A percentile compares a stretch with the other conserved stretches of the same genome.
phyloP scores from a whole-genome alignment of 108 stramenopile species.

The Pseudonitzschia multistriata region DNA sequence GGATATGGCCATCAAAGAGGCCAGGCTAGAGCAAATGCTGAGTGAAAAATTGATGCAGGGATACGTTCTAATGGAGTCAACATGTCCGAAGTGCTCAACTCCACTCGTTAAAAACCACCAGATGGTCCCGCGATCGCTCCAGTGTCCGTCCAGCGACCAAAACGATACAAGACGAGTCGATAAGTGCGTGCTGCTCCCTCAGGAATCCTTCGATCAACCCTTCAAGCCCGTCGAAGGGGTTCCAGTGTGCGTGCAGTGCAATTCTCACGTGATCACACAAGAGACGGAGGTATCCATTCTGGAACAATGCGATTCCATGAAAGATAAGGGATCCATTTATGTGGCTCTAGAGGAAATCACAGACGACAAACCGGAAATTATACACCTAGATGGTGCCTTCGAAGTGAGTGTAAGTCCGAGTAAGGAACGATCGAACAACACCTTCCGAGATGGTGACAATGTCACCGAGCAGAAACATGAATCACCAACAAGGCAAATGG shows the following conservation, averaged over 20 bases:
- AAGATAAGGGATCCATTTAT: slow-evolving; percentile 22
- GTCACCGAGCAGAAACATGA: too few species aligned
- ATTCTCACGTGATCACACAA: slow-evolving; percentile 39
- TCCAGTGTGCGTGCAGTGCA: slow-evolving; percentile 49
- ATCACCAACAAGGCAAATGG: too few species aligned
- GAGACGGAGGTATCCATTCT: slow-evolving; percentile 31
- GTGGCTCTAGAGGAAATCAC: slow-evolving; percentile 16
- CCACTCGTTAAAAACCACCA: slow-evolving; percentile 39
- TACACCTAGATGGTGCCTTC: neutral
- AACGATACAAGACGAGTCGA: neutral
- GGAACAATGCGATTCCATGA: slow-evolving; percentile 28
- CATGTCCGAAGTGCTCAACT: slow-evolving; percentile 44
- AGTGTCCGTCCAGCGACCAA: neutral
- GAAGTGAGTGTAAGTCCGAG: too few species aligned
- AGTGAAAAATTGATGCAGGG: slow-evolving; percentile 46
- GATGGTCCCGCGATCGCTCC: neutral
- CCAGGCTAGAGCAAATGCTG: slow-evolving; percentile 34
- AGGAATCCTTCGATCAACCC: slow-evolving; percentile 24
- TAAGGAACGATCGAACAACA: too few species aligned
- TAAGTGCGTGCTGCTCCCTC: slow-evolving; percentile 12
- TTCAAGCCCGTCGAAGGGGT: slow-evolving; percentile 44
- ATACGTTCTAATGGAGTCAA: slow-evolving; percentile 37
- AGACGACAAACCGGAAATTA: neutral
- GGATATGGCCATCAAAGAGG: slow-evolving; percentile 8
- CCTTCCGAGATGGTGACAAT: neutral